Conservation (phyloP, 352 stramenopile species). For the Elongisporangium undulatum region DNA sequence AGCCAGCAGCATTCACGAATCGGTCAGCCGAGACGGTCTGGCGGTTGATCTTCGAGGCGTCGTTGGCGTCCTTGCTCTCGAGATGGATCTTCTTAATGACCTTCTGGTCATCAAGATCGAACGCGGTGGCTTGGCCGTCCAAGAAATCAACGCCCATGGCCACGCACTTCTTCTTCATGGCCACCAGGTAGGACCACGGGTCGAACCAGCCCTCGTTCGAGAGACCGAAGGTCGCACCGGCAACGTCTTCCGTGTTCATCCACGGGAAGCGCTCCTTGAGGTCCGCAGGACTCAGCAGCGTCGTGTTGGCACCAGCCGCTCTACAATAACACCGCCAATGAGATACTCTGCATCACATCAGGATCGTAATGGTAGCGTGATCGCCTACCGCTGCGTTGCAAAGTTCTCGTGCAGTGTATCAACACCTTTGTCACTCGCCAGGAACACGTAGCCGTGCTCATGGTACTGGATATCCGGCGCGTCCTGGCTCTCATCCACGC, state of each 20-base stretch:
- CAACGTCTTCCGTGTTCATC: constrained; percentile 63
- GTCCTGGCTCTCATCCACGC: constrained; percentile 41
- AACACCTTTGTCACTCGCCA: constrained; percentile 62
- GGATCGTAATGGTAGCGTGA: constrained; percentile 4
- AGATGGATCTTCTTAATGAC: constrained; percentile 63
- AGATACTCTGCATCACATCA: constrained; percentile 1
- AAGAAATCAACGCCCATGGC: constrained; percentile 69
- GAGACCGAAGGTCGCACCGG: constrained; percentile 53
- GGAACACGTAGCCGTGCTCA: constrained; percentile 78
- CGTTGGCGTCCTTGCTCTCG: constrained; percentile 16
- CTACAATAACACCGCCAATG: constrained; percentile 9
- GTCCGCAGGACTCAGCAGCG: constrained; percentile 44
- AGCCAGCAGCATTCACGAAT: constrained; percentile 75
- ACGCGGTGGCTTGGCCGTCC: constrained; percentile 62
- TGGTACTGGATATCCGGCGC: constrained; percentile 72
- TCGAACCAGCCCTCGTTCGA: constrained; percentile 85
- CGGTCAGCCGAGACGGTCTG: constrained; percentile 37
- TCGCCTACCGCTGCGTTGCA: constrained; percentile 30
- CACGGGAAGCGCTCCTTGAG: constrained; percentile 68
- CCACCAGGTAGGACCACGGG: constrained; percentile 71
- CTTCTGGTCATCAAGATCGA: constrained; percentile 49
- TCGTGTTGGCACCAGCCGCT: constrained; percentile 37
- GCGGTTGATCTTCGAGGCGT: constrained; percentile 16
- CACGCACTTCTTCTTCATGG: constrained; percentile 70
- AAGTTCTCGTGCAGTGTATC: constrained; percentile 61